Conservation (phyloP, 2,329 filamentous ascomycete genomes). For the Cladosporium sp. region DNA sequence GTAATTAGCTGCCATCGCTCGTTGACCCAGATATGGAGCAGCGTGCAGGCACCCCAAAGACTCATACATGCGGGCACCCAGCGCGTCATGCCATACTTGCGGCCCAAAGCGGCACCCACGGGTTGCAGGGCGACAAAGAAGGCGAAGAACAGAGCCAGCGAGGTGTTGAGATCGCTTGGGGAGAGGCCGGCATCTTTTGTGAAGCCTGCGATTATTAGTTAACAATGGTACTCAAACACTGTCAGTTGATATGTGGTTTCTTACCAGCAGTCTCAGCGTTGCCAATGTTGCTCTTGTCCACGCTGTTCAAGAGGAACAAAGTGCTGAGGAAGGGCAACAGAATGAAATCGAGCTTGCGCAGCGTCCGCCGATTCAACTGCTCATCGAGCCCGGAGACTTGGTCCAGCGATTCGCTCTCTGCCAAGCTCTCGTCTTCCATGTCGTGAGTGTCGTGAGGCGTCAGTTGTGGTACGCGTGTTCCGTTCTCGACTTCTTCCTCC, state of each 20-base stretch:
- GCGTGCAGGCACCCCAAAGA: conserved; percentile 46
- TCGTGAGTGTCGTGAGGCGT: neutral
- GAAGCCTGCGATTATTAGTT: conserved; percentile 36
- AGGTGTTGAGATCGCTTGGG: conserved; percentile 49
- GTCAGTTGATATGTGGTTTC: no score
- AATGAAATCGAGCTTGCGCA: conserved; percentile 45
- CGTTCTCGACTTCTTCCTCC: neutral
- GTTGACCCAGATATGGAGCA: conserved; percentile 42
- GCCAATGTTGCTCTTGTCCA: conserved; percentile 50
- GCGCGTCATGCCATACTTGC: conserved; percentile 49
- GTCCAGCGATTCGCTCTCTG: no score
- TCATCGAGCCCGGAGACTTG: neutral
- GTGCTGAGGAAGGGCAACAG: conserved; percentile 47
- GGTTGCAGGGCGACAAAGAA: conserved; percentile 55
- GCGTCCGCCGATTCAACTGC: conserved; percentile 29
- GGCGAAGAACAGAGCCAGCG: conserved; percentile 52
- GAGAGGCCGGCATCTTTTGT: conserved; percentile 49
- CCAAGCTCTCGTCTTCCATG: neutral
- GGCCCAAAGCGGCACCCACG: conserved; percentile 50
- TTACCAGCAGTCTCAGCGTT: conserved; percentile 49
- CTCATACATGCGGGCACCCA: conserved; percentile 56
- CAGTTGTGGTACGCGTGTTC: no score
- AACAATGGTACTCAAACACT: neutral
- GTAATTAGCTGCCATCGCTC: conserved; percentile 43
- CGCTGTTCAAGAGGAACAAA: conserved; percentile 47